These are phyloP conservation scores for Murraya paniculata DNA, from an alignment of 345 rosid species.

Conservation along the genomic window DNA sequence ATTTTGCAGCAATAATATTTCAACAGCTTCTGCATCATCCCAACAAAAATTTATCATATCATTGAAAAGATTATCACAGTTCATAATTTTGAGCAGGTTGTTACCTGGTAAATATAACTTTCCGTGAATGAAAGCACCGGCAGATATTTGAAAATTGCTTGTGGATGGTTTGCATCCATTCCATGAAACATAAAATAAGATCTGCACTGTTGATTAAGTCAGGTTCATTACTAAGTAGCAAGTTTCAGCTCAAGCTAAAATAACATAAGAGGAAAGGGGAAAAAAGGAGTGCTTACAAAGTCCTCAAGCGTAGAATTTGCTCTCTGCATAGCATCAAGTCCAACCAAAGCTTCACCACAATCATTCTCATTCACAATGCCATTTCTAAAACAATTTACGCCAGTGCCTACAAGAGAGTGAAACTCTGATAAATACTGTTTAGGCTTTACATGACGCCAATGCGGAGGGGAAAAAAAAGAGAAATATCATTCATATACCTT, in stretches of 20 bases:
- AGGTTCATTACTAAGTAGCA: not conserved
- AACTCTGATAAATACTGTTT: not conserved
- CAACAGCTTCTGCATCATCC: slow-evolving; percentile 4
- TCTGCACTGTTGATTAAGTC: slow-evolving; percentile 61
- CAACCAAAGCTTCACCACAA: slow-evolving; percentile 42
- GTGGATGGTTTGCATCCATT: slow-evolving; percentile 56
- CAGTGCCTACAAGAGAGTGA: slow-evolving; percentile 18
- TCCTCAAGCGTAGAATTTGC: slow-evolving; percentile 95
- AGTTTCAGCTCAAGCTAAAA: not conserved
- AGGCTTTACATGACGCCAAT: not conserved
- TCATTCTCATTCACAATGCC: slow-evolving; percentile 14
- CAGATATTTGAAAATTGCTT: slow-evolving; percentile 55
- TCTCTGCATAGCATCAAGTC: slow-evolving; percentile 76
- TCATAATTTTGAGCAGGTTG: not conserved
- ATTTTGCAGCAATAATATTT: not conserved
- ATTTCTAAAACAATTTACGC: slow-evolving; percentile 15
- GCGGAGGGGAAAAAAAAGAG: not conserved
- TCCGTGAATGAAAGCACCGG: slow-evolving; percentile 78
- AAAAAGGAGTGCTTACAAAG: slow-evolving; percentile 54
- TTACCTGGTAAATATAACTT: slow-evolving; percentile 88
- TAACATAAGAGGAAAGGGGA: not conserved
- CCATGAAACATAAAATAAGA: slow-evolving; percentile 95
- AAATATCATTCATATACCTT: not conserved
- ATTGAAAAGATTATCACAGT: not conserved
- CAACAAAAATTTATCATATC: not conserved